Conservation (phyloP, 228 moss, liverwort and hornwort genomes). For the Sphagnum magellanicum region DNA sequence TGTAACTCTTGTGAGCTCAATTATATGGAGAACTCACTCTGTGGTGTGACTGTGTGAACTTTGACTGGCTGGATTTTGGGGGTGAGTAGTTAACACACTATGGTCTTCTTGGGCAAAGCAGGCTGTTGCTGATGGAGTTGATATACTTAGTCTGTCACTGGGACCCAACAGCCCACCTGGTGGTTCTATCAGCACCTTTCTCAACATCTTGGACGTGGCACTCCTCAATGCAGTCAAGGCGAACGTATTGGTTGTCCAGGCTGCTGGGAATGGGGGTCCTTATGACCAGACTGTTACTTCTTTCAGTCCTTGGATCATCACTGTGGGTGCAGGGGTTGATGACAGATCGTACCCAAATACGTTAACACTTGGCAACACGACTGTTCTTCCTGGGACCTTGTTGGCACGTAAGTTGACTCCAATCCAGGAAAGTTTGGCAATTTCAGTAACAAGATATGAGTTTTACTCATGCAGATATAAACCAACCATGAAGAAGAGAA, state of each 20-base stretch:
- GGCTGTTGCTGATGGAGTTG: conserved; percentile 77
- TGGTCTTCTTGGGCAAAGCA: conserved; percentile 4
- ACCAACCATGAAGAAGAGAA: too few relatives aligned
- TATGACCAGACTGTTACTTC: conserved; percentile 63
- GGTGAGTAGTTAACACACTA: too few relatives aligned
- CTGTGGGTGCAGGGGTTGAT: conserved; percentile 35
- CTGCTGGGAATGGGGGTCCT: conserved; percentile 70
- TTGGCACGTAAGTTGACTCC: conserved; percentile 14
- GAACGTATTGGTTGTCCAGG: conserved; percentile 69
- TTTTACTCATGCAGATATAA: too few relatives aligned
- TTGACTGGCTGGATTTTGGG: neutral
- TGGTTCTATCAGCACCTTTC: conserved; percentile 58
- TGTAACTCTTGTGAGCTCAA: neutral
- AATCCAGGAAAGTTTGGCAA: too few relatives aligned
- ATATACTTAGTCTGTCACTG: conserved; percentile 62
- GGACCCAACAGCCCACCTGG: conserved; percentile 67
- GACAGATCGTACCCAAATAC: conserved; percentile 24
- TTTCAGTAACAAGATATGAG: too few relatives aligned
- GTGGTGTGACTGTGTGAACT: neutral
- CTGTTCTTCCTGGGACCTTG: conserved; percentile 14
- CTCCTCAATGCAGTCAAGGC: conserved; percentile 70
- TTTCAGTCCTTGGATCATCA: conserved; percentile 74
- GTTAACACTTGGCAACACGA: conserved; percentile 18
- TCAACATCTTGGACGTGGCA: conserved; percentile 68
- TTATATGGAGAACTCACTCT: neutral